Evolutionary conservation across 768 basidiomycete genomes (phyloP), one percentile per base, ranked within the genome.

Genomic region (Thelephora aurantiotincta): DNA sequence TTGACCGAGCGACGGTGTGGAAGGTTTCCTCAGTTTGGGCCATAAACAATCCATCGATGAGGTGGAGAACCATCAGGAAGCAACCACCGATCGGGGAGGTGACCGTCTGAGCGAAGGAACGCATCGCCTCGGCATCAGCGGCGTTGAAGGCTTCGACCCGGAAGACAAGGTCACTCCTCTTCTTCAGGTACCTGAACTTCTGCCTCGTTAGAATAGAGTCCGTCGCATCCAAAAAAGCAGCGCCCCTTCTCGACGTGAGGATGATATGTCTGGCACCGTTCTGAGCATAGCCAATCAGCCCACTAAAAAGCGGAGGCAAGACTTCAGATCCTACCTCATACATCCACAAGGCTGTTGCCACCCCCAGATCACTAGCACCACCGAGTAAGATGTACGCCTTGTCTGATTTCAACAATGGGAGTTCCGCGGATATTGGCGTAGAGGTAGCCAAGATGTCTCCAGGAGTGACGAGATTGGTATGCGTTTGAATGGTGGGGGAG

Each of bases 221-320:
- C 5, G 50, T 54, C 3, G 50, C 52, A 5, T 48, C 48, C n/a
- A 66, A 52, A 13, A 54, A 54, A n/a, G 52, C 51, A 43, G 47
- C 35, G 2, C 68, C 67, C 9, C 58, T 55, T 9, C 68, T 64
- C 13, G 68, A 69, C 1, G 68, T 67, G 6, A 69, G 51, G 20
- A 63, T 52, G 23, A 69, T 60, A 43, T 60, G 53, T 6, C 60
- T 57, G 33, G 67, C 68, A 19, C 68, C 68, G 26, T 60, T 55
- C 66, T 68, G 5, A 49, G 43, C 4, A 35, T 64, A 13, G 36
- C 19, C 22, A 4, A 22, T 41, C 38, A 41, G 16, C 16, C n/a
- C 22, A 18, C 18, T 9, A 14, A 14, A 18, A 41, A 41, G 14
- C 16, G 6, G 22, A 9, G 9, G 1, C 7, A 18, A 4, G 4